Percentiles rank a stretch among this genome's conserved stretches.
phyloP scores from a whole-genome alignment of 73 alveolate genomes.

The Paramecium pentaurelia region DNA sequence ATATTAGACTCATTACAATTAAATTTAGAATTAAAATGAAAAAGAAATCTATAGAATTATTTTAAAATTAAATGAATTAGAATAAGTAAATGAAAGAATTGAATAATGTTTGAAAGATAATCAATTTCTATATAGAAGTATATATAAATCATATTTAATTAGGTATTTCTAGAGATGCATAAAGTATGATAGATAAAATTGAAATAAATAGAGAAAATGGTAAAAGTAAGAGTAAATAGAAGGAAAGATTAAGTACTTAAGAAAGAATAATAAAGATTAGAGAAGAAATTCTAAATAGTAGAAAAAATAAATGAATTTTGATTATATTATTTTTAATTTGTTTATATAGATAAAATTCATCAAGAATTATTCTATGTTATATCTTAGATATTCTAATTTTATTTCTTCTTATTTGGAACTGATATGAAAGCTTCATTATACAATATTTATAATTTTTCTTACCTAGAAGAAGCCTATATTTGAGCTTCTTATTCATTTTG shows the following conservation, averaged over 20 bases:
- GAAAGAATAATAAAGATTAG: not conserved
- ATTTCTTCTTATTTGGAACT: not conserved
- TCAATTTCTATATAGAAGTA: slow-evolving; percentile 48
- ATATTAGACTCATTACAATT: not conserved
- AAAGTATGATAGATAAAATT: slow-evolving; percentile 28
- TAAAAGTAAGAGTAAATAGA: not conserved
- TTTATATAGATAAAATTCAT: not conserved
- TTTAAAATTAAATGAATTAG: slow-evolving; percentile 46
- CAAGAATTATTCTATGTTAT: not conserved
- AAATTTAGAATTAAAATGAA: slow-evolving; percentile 33
- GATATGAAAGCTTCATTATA: not conserved
- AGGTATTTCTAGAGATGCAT: slow-evolving; percentile 51
- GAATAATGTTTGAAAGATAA: slow-evolving; percentile 46
- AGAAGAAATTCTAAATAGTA: slow-evolving; percentile 5
- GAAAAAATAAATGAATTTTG: slow-evolving; percentile 24
- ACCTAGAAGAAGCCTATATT: not conserved
- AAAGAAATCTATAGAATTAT: slow-evolving; percentile 47
- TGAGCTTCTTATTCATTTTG: not conserved
- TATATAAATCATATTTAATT: not conserved
- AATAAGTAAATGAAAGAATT: slow-evolving; percentile 53
- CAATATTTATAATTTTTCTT: not conserved
- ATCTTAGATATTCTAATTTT: not conserved
- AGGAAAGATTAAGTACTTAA: not conserved
- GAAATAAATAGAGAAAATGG: slow-evolving; percentile 29
- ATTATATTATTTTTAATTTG: not conserved